Conservation (phyloP, 306 rosid species). For the Chamaecrista fasciculata region DNA sequence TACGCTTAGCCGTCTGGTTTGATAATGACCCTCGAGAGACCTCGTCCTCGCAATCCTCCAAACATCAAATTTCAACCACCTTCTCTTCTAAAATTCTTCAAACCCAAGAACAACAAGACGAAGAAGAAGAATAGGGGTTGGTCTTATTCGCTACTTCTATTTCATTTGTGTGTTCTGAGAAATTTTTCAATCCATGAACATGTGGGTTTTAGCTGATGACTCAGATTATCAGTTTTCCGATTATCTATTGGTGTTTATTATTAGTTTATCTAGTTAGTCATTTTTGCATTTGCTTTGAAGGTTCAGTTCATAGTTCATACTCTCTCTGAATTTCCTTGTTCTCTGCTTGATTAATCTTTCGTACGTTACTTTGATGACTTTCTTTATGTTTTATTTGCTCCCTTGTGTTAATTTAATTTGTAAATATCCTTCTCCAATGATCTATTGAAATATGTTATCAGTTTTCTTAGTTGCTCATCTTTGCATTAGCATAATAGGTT, state of each 20-base stretch:
- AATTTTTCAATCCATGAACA: background rate
- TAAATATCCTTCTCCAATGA: too few relatives aligned
- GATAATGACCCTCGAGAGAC: slow-evolving; percentile 45
- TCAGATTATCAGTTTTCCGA: background rate
- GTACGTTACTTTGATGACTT: background rate
- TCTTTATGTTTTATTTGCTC: background rate
- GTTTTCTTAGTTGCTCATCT: slow-evolving; percentile 18
- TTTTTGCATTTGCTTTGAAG: slow-evolving; percentile 30
- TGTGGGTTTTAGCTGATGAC: slow-evolving; percentile 11
- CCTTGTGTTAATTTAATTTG: background rate
- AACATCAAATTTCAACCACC: slow-evolving; percentile 23
- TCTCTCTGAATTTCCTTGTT: slow-evolving; percentile 2
- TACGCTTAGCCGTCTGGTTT: slow-evolving; percentile 51
- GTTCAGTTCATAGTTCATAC: slow-evolving; percentile 24
- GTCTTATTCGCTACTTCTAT: slow-evolving; percentile 14
- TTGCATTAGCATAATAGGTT: slow-evolving; percentile 33
- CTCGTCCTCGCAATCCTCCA: slow-evolving; percentile 34
- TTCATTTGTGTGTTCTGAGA: background rate
- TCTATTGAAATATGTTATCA: background rate
- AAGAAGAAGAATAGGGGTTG: slow-evolving; percentile 21
- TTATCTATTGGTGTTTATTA: too few relatives aligned
- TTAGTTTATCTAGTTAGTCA: slow-evolving; percentile 18
- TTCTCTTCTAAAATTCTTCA: background rate
- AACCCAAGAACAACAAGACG: slow-evolving; percentile 6
- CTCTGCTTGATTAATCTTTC: slow-evolving; percentile 11